A percentile compares a stretch with the other conserved stretches of the same genome.
phyloP scores from a whole-genome alignment of 495 filamentous ascomycete genomes.

The Choiromyces venosus region DNA sequence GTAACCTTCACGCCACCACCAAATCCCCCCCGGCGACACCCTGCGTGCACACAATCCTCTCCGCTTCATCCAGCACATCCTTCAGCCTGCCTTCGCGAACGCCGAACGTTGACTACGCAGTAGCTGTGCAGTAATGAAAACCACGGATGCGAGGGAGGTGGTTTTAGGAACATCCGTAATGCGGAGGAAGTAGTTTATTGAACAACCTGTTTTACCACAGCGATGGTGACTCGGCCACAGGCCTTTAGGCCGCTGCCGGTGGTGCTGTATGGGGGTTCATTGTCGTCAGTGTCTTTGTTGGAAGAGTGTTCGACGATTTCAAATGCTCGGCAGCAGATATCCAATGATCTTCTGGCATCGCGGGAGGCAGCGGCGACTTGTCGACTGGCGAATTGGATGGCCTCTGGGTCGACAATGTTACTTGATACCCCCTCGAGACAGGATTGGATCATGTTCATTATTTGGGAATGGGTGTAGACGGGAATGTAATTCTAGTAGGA shows the following conservation, averaged over 20 bases:
- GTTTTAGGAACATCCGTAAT: too few relatives aligned
- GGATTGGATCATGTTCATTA: constrained; percentile 99
- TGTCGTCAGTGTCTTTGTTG: constrained; percentile 24
- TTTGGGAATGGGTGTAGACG: constrained; percentile 90
- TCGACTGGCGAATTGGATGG: constrained; percentile 87
- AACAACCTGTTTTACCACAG: too few relatives aligned
- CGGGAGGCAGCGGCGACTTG: constrained; percentile 95
- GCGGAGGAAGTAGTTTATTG: too few relatives aligned
- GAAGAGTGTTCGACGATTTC: constrained; percentile 81
- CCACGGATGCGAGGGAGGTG: too few relatives aligned
- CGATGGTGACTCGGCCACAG: constrained; percentile 68
- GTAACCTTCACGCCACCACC: constrained; percentile 52
- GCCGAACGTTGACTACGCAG: constrained; percentile 79
- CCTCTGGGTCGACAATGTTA: constrained; percentile 84
- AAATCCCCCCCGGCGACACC: constrained; percentile 39
- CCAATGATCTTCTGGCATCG: constrained; percentile 82
- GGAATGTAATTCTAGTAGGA: constrained; percentile 92
- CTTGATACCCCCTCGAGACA: constrained; percentile 84
- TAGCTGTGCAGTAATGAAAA: too few relatives aligned
- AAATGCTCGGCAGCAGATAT: constrained; percentile 91
- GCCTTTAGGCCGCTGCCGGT: constrained; percentile 43
- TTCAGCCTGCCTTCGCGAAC: constrained; percentile 78
- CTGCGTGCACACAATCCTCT: too few relatives aligned
- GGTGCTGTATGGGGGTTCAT: constrained; percentile 9
- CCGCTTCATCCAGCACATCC: constrained; percentile 90